phyloP scores from a whole-genome alignment of 2,329 filamentous ascomycete genomes.

The Monosporascus sp. region DNA sequence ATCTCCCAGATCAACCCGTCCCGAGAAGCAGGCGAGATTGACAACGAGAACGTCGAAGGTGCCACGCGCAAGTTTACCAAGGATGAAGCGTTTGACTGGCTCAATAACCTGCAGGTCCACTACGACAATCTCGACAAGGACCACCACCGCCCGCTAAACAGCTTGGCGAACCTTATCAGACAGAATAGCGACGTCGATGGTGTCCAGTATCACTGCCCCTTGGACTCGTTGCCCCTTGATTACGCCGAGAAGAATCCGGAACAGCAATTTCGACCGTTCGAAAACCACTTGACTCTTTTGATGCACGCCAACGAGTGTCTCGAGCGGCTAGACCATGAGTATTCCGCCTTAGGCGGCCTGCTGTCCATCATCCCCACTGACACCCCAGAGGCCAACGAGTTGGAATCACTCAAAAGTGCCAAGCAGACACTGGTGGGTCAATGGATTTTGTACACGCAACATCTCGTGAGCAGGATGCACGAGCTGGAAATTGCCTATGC shows the following conservation, averaged over 20 bases:
- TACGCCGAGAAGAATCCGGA: conserved; percentile 11
- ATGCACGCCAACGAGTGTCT: conserved; percentile 56
- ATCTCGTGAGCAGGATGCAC: conserved; percentile 49
- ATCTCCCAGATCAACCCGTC: conserved; percentile 44
- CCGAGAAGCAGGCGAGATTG: conserved; percentile 25
- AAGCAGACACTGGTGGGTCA: conserved; percentile 52
- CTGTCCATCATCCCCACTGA: conserved; percentile 47
- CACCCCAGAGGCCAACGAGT: conserved; percentile 26
- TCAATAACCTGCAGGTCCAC: conserved; percentile 43
- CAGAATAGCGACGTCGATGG: conserved; percentile 36
- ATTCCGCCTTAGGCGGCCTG: conserved; percentile 49
- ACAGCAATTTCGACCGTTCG: conserved; percentile 31
- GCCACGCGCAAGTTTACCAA: conserved; percentile 27
- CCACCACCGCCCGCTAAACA: conserved; percentile 42
- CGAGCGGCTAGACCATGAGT: conserved; percentile 56
- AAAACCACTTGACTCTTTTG: conserved; percentile 44
- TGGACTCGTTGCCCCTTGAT: conserved; percentile 26
- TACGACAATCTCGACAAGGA: conserved; percentile 44
- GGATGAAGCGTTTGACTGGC: conserved; percentile 52
- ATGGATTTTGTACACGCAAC: conserved; percentile 49
- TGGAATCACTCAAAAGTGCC: conserved; percentile 32
- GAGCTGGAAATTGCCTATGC: conserved; percentile 51
- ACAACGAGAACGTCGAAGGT: conserved; percentile 15
- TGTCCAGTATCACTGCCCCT: conserved; percentile 41
- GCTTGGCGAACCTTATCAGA: conserved; percentile 41